Base-by-base conservation (phyloP, 2,329 filamentous ascomycete genomes). In the Colletotrichum brevisporum region DNA sequence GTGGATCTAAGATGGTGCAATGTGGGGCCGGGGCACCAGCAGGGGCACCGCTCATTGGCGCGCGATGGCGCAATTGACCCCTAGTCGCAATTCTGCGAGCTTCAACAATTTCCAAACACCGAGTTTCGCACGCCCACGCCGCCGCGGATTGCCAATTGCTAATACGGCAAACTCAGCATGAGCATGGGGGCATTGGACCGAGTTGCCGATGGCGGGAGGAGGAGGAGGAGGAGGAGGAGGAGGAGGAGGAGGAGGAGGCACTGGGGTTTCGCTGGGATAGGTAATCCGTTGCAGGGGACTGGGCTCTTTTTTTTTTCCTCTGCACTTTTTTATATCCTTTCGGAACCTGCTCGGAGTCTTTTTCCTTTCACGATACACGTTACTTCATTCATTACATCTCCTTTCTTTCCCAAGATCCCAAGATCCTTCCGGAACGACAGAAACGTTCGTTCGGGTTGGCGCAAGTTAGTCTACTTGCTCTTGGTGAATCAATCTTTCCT, bases 101-200 rank as follows among this genome's bases (percentile, higher is more conserved):
- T 69, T 69, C 62, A 67, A 56, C 62, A 69, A 61, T 56, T 69
- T 57, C 67, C 62, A 69, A 69, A 69, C 67, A 62, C 67, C 62
- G 67, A 69, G 67, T 61, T 69, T 69, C 67, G 67, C 67, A 69
- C 67, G 55, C 67, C 24, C 60, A 60, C 66, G 59, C 45, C 39
- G n/a, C 39, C 8, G 26, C 24, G 27, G 53, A 51, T 27, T 21
- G 48, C 4, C 18, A 51, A 18, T 26, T 51, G 18, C 21, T 57
- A 27, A 18, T 51, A 57, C 56, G 39, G 56, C 55, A 24, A 52
- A 41, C 48, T 21, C 52, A 50, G 53, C 52, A 60, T 60, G 18
- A 59, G 56, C 57, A 62, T 55, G 63, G 63, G 55, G 50, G 53
- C 16, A 5, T 9, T 50, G 47, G 39, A 16, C 31, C 47, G 36